Percentiles rank a stretch among this genome's conserved stretches.
phyloP scores from a whole-genome alignment of 2,329 filamentous ascomycete species.

The Sclerotinia subarctica region DNA sequence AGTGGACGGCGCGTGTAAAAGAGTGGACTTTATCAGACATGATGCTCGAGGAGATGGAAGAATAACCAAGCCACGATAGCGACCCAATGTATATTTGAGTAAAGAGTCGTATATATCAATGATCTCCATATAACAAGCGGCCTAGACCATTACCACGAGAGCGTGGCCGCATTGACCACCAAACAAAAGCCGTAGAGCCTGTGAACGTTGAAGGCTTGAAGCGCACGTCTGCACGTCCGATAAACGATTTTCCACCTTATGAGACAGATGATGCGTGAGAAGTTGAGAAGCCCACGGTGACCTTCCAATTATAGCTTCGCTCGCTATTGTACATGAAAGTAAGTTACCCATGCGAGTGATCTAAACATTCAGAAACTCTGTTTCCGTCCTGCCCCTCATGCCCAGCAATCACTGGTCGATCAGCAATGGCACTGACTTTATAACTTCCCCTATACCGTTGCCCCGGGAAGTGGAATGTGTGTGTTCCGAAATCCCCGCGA shows the following conservation, averaged over 20 bases:
- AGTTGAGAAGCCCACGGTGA: background rate
- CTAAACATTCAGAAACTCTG: background rate
- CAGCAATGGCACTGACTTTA: background rate
- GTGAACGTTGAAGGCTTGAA: slow-evolving; percentile 13
- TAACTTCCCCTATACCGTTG: background rate
- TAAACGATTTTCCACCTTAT: background rate
- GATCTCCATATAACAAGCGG: background rate
- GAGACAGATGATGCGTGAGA: slow-evolving; percentile 6
- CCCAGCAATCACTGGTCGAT: background rate
- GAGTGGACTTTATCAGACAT: slow-evolving; percentile 11
- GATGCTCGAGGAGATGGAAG: background rate
- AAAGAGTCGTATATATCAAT: background rate
- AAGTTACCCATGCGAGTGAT: slow-evolving; percentile 4
- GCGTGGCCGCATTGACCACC: background rate
- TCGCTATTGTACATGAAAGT: slow-evolving; percentile 6
- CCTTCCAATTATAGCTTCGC: slow-evolving; percentile 8
- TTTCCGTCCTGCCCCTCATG: background rate
- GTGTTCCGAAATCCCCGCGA: slow-evolving; percentile 1
- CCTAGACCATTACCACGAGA: background rate
- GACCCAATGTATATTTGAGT: slow-evolving; percentile 13
- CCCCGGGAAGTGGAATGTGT: background rate
- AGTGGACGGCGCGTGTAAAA: slow-evolving; percentile 3
- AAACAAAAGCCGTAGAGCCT: background rate
- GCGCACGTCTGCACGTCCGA: slow-evolving; percentile 8
- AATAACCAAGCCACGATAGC: slow-evolving; percentile 1